A percentile compares a stretch with the other conserved stretches of the same genome.
phyloP scores from a whole-genome alignment of 805 yeast species.

The Torulaspora delbrueckii region DNA sequence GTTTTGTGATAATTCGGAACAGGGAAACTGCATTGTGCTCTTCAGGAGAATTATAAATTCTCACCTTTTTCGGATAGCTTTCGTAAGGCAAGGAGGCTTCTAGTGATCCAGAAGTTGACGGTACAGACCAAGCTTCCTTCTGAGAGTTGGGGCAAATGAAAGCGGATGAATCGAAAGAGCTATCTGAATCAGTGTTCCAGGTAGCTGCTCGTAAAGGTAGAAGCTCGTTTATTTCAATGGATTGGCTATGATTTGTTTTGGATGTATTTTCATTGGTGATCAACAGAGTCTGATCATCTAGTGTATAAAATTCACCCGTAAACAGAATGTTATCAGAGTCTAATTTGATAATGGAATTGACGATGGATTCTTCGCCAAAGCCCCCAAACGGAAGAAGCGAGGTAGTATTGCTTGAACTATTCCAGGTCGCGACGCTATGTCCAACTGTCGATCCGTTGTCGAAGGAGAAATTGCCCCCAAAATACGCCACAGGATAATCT shows the following conservation, averaged over 20 bases:
- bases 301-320: constrained; percentile 68
- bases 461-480: constrained; percentile 72
- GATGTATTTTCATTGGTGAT: constrained; percentile 23
- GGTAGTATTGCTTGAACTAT: constrained; percentile 41
- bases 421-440: constrained; percentile 57
- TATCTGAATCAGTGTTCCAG: constrained; percentile 43
- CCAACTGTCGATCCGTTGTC: constrained; percentile 33
- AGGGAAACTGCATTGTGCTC: constrained; percentile 45
- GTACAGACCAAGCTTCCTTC: constrained; percentile 48
- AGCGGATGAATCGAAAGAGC: constrained; percentile 30
- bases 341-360: constrained; percentile 58
- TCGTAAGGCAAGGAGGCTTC: constrained; percentile 52
- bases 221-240: constrained; percentile 51
- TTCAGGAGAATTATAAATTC: constrained; percentile 59
- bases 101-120: constrained; percentile 58
- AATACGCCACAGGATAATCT: constrained; percentile 53
- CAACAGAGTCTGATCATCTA: constrained; percentile 47
- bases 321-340: constrained; percentile 55
- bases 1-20: constrained; percentile 72
- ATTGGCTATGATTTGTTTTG: constrained; percentile 20
- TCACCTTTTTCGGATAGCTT: constrained; percentile 61
- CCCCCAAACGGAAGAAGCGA: constrained; percentile 66
- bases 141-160: constrained; percentile 55
- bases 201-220: constrained; percentile 55
- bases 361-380: constrained; percentile 52